Conservation (phyloP, 2,329 filamentous ascomycete species). For the Pseudophaeomoniella oleicola region DNA sequence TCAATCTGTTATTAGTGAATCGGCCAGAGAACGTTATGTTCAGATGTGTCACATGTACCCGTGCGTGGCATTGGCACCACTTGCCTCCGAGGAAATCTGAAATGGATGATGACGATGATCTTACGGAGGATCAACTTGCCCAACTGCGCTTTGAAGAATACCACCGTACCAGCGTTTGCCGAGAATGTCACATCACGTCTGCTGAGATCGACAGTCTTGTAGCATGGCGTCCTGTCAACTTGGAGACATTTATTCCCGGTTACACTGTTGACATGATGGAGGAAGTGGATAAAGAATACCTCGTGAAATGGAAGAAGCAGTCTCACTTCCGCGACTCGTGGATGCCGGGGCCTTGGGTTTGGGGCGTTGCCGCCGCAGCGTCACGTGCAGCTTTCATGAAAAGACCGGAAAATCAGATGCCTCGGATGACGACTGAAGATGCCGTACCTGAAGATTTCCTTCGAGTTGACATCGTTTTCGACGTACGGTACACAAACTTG, state of each 20-base stretch:
- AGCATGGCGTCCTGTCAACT: constrained; percentile 66
- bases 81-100: constrained; percentile 34
- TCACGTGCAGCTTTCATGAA: constrained; percentile 69
- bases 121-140: constrained; percentile 35
- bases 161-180: constrained; percentile 61
- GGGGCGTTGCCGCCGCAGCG: constrained; percentile 44
- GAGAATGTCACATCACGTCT: constrained; percentile 52
- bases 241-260: constrained; percentile 38
- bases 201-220: constrained; percentile 64
- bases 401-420: constrained; percentile 44
- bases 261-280: constrained; percentile 40
- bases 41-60: constrained; percentile 61
- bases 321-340: constrained; percentile 76
- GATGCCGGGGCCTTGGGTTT: constrained; percentile 84
- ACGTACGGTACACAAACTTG: constrained; percentile 54
- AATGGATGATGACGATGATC: constrained; percentile 14
- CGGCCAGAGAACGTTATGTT: constrained; percentile 67
- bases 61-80: constrained; percentile 75
- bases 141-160: constrained; percentile 59
- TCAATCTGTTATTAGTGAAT: constrained; percentile 53
- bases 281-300: constrained; percentile 77
- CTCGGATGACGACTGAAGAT: constrained; percentile 57
- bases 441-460: constrained; percentile 81
- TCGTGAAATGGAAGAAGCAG: constrained; percentile 70
- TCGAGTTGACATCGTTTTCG: constrained; percentile 75